Conservation (phyloP, 179 eudicot species). For the Nepenthes alata region DNA sequence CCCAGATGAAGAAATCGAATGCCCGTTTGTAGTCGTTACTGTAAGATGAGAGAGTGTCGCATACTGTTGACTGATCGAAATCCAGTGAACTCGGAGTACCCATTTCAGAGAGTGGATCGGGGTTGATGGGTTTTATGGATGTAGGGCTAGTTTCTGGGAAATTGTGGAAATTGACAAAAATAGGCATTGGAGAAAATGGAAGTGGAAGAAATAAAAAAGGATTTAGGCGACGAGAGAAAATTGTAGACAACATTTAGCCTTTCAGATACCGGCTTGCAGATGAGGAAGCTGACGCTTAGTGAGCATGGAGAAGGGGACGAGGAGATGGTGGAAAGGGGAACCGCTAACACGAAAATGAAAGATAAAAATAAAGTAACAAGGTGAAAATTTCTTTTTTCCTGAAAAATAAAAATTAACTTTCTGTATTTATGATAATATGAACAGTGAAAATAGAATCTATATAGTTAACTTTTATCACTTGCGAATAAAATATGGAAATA, state of each 20-base stretch:
- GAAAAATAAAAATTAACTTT: too few relatives aligned
- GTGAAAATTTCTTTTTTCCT: too few relatives aligned
- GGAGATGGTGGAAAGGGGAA: too few relatives aligned
- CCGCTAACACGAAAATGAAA: too few relatives aligned
- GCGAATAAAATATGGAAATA: too few relatives aligned
- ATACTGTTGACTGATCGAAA: constrained; percentile 24
- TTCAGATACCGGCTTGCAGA: too few relatives aligned
- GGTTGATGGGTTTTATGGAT: constrained; percentile 4
- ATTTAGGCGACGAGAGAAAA: constrained; percentile 13
- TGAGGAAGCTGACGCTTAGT: too few relatives aligned
- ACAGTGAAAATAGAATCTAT: too few relatives aligned
- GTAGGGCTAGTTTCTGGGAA: constrained; percentile 12
- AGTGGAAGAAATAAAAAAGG: background rate
- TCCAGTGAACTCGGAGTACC: constrained; percentile 8
- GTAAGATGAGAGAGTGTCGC: constrained; percentile 58
- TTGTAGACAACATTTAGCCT: constrained; percentile 2
- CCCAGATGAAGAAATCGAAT: constrained; percentile 79
- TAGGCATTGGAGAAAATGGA: background rate
- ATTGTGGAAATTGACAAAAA: constrained; percentile 12
- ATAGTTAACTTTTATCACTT: too few relatives aligned
- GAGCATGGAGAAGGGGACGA: too few relatives aligned
- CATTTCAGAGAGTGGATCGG: background rate
- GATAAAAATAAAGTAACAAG: too few relatives aligned
- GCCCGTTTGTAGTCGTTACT: constrained; percentile 63
- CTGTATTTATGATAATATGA: too few relatives aligned